A percentile compares a stretch with the other conserved stretches of the same genome.
phyloP scores from a whole-genome alignment of 768 basidiomycete species.

The Calocybe indica region DNA sequence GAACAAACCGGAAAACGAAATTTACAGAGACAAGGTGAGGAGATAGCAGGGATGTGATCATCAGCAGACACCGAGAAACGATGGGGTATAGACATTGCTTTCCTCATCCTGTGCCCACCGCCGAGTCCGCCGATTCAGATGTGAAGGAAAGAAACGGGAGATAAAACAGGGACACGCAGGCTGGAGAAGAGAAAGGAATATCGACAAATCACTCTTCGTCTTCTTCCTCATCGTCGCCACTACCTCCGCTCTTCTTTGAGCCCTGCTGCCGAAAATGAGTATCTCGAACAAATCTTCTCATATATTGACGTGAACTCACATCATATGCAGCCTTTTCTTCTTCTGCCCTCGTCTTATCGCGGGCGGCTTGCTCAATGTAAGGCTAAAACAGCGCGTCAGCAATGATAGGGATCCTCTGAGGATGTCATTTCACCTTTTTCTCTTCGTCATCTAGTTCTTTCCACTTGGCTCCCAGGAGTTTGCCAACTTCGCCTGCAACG shows the following conservation, averaged over 20 bases:
- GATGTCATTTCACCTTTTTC: slow-evolving; percentile 65
- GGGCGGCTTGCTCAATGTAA: slow-evolving; percentile 80
- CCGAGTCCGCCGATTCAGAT: no score
- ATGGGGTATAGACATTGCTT: no score
- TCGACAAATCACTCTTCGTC: slow-evolving; percentile 15
- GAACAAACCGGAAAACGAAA: no score
- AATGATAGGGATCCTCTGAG: slow-evolving; percentile 1
- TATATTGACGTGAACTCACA: slow-evolving; percentile 16
- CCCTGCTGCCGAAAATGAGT: slow-evolving; percentile 4
- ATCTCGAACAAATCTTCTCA: not conserved
- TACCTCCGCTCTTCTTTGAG: slow-evolving; percentile 21
- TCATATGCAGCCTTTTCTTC: slow-evolving; percentile 63
- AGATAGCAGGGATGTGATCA: no score
- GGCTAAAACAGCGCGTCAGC: slow-evolving; percentile 44
- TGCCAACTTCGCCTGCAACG: slow-evolving; percentile 79
- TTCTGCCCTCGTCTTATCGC: slow-evolving; percentile 85
- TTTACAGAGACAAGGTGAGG: no score
- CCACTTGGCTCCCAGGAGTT: slow-evolving; percentile 94
- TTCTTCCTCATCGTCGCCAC: slow-evolving; percentile 26
- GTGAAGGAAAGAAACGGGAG: no score
- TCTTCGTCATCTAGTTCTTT: slow-evolving; percentile 89
- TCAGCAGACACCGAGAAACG: no score
- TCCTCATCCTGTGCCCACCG: no score
- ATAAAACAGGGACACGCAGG: no score
- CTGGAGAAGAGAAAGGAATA: not conserved